Percentiles rank a stretch among this genome's conserved stretches.
Conservation (phyloP, 2,329 filamentous ascomycete genomes). For the Penicillium sp. region DNA sequence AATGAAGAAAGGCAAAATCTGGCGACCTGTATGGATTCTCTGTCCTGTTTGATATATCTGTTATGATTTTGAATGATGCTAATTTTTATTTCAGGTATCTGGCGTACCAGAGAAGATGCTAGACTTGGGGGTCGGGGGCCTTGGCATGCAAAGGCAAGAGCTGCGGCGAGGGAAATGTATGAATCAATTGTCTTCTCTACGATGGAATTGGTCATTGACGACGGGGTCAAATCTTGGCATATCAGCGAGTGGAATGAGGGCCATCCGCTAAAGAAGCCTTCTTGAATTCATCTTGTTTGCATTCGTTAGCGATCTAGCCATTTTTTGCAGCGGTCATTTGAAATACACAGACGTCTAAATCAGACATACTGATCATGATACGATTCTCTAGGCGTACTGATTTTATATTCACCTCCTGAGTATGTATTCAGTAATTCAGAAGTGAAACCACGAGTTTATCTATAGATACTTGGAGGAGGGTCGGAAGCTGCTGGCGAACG, state of each 20-base stretch:
- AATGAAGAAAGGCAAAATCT: slow-evolving; percentile 74
- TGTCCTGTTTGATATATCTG: background rate
- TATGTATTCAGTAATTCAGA: background rate
- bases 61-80: background rate
- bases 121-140: slow-evolving; percentile 62
- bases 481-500: background rate
- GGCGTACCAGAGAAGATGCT: slow-evolving; percentile 63
- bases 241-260: slow-evolving; percentile 60
- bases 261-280: background rate
- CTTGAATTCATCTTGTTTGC: slow-evolving; percentile 44
- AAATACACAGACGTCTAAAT: background rate
- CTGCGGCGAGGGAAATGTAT: slow-evolving; percentile 53
- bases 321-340: background rate
- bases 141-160: slow-evolving; percentile 59
- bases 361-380: background rate
- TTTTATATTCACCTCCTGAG: background rate
- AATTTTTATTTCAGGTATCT: slow-evolving; percentile 59
- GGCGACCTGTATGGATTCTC: slow-evolving; percentile 67
- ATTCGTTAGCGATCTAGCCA: slow-evolving; percentile 32
- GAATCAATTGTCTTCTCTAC: slow-evolving; percentile 71
- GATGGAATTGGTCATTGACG: slow-evolving; percentile 65
- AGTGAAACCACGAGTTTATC: too few relatives aligned
- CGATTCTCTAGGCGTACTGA: background rate
- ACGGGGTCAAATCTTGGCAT: slow-evolving; percentile 67
- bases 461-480: too few relatives aligned